Evolutionary conservation across 1,284 basidiomycete species (phyloP).

Genomic region (Flammula alnicola): DNA sequence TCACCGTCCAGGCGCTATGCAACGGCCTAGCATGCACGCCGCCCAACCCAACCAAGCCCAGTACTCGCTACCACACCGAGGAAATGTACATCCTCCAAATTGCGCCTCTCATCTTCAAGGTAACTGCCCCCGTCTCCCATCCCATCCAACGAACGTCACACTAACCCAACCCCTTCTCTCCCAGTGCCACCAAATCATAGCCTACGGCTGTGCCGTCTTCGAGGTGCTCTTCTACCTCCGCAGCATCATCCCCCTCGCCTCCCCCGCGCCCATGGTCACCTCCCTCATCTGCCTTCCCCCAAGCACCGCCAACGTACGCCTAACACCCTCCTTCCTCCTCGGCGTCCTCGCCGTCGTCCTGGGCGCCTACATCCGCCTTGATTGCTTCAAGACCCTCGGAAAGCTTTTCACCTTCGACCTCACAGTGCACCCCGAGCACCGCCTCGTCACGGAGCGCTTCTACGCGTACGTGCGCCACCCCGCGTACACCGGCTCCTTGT

Average conservation of each 20-base stretch:
- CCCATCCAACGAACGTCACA: background rate
- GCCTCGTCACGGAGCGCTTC: conserved; percentile 56
- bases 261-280: conserved; percentile 28
- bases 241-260: conserved; percentile 34
- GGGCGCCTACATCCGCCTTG: conserved; percentile 52
- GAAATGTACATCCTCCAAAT: conserved; percentile 58
- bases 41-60: conserved; percentile 58
- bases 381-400: conserved; percentile 51
- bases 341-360: conserved; percentile 53
- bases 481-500: conserved; percentile 54
- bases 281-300: conserved; percentile 35
- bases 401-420: conserved; percentile 67
- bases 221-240: conserved; percentile 54
- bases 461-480: conserved; percentile 61
- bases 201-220: conserved; percentile 53
- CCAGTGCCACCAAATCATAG: conserved; percentile 54
- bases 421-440: conserved; percentile 58
- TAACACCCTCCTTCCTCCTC: conserved; percentile 52
- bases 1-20: conserved; percentile 52
- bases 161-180: background rate
- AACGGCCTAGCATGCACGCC: conserved; percentile 62
- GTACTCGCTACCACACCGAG: conserved; percentile 58
- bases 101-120: conserved; percentile 62
- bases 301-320: conserved; percentile 38
- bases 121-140: conserved; percentile 23